Evolutionary conservation across 176 grass and related monocot species (phyloP), one percentile per base, ranked within the genome.

Genomic region (Hsuehochloa calcarea): DNA sequence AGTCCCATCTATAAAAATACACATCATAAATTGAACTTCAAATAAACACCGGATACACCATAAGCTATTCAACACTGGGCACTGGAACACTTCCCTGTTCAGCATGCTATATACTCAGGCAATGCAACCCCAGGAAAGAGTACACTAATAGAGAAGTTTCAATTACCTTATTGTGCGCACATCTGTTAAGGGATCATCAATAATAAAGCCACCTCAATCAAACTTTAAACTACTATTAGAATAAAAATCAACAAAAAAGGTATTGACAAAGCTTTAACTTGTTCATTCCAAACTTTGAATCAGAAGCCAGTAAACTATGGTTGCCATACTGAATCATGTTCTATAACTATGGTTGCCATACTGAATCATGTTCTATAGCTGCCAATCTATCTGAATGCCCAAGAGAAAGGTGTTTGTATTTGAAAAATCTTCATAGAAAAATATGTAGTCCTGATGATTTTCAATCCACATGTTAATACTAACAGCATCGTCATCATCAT

Each of bases 381-480:
- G 93, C 96, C 96, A 99, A 78, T 99, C 91, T 17, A 93, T 99
- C 70, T 99, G 96, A 85, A 99, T 89, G 59, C 96, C 96, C 58
- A 99, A 45, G 78, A 81, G 56, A 91, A 99, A 99, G 73, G 90
- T 89, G 25, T 91, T 90, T 50, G 75, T 87, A 83, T 89, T 80
- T 19, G 93, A 96, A 89, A 92, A 99, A 46, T 96, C 90, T 78
- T 99, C 91, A 65, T 86, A 96, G 58, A 94, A 94, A 80, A 96
- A 99, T 84, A 99, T 82, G 14, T 75, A 78, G 60, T 99, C 90
- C 87, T 80, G 92, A 65, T 99, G 87, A 87, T 77, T 96, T 85
- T 99, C 93, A 45, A 94, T 90, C 93, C 93, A 96, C 12, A 55
- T 89, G 72, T 80, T 80, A 71, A 96, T 90, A 82, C 93, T 99